These are phyloP conservation scores for Dipteronia sinensis DNA, from an alignment of 345 rosid genomes.

Conservation along the genomic window DNA sequence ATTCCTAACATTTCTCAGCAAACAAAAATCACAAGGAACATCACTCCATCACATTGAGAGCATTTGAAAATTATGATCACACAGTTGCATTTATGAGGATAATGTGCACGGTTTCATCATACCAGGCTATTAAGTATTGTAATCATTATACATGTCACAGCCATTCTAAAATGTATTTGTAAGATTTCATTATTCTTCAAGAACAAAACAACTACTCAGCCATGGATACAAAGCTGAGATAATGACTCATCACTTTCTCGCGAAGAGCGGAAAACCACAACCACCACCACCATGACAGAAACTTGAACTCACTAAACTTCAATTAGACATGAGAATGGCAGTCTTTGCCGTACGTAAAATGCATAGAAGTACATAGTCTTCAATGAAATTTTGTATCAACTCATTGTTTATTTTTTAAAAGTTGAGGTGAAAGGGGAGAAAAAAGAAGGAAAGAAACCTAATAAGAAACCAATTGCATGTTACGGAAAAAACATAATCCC, in stretches of 20 bases:
- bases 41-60: not conserved
- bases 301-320: not conserved
- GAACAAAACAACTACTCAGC: not conserved
- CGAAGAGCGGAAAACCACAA: not conserved
- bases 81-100: not conserved
- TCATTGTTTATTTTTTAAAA: constrained; percentile 26
- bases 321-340: constrained; percentile 5
- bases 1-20: too few relatives aligned
- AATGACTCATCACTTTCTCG: not conserved
- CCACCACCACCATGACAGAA: not conserved
- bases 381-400: constrained; percentile 4
- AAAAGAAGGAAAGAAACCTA: not conserved
- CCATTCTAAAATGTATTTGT: not conserved
- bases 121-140: not conserved
- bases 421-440: not conserved
- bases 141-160: not conserved
- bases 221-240: not conserved
- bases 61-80: not conserved
- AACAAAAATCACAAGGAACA: too few relatives aligned
- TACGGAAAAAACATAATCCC: not conserved
- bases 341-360: not conserved
- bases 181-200: not conserved
- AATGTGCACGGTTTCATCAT: not conserved
- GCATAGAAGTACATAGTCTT: not conserved
- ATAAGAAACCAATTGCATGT: constrained; percentile 19